phyloP scores from a whole-genome alignment of 345 rosid species.

The Moricandia moricandioides region DNA sequence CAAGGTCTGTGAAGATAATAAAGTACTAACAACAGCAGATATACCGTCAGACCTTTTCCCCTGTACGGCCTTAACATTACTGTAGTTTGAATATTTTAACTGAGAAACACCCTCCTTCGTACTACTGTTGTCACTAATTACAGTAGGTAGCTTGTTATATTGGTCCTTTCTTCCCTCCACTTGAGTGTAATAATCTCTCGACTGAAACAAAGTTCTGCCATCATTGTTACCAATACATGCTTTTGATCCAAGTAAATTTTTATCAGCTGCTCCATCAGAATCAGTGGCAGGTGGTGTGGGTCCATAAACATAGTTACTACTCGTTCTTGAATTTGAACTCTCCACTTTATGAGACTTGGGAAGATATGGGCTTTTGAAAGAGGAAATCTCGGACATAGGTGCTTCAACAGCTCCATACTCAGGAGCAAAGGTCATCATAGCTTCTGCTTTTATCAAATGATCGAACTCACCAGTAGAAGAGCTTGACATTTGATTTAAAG shows the following conservation, averaged over 20 bases:
- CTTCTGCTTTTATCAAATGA: slow-evolving; percentile 90
- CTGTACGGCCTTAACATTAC: slow-evolving; percentile 48
- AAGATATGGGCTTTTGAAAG: slow-evolving; percentile 78
- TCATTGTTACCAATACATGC: slow-evolving; percentile 45
- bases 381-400: slow-evolving; percentile 56
- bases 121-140: slow-evolving; percentile 42
- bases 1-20: slow-evolving; percentile 59
- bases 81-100: slow-evolving; percentile 56
- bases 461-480: slow-evolving; percentile 72
- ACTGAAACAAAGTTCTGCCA: slow-evolving; percentile 23
- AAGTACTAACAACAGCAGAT: slow-evolving; percentile 50
- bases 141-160: slow-evolving; percentile 43
- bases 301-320: slow-evolving; percentile 68
- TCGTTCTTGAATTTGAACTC: slow-evolving; percentile 67
- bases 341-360: slow-evolving; percentile 72
- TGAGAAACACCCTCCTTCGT: slow-evolving; percentile 46
- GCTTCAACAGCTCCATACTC: slow-evolving; percentile 97
- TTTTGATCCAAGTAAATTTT: slow-evolving; percentile 52
- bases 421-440: slow-evolving; percentile 88
- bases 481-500: slow-evolving; percentile 45
- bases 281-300: slow-evolving; percentile 75
- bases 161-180: slow-evolving; percentile 60
- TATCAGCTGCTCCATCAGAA: slow-evolving; percentile 63
- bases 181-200: slow-evolving; percentile 48
- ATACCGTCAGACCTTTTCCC: slow-evolving; percentile 52